Conservation (phyloP, 345 rosid genomes). For the Pugionium cornutum region DNA sequence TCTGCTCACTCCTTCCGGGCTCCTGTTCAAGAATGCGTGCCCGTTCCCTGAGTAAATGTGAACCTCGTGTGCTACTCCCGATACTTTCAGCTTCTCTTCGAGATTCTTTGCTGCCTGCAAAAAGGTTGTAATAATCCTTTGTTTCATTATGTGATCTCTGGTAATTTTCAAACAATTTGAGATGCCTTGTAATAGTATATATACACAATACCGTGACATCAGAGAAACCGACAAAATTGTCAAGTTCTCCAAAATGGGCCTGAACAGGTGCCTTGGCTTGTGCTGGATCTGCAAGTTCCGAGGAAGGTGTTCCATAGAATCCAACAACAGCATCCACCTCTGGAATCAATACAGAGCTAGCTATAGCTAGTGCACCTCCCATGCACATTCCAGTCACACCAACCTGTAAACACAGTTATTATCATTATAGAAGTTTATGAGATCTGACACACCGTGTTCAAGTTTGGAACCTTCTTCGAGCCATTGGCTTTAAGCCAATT, state of each 20-base stretch:
- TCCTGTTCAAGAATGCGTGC: constrained; percentile 87
- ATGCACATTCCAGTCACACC: constrained; percentile 96
- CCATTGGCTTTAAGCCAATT: constrained; percentile 94
- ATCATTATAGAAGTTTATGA: neutral
- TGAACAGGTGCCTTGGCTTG: constrained; percentile 85
- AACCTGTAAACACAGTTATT: constrained; percentile 45
- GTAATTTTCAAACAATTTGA: neutral
- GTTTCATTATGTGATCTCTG: neutral
- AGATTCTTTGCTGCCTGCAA: constrained; percentile 80
- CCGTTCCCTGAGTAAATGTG: constrained; percentile 71
- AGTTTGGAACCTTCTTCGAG: constrained; percentile 63
- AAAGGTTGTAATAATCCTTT: constrained; percentile 10
- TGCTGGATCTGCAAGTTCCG: constrained; percentile 80
- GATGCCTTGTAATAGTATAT: constrained; percentile 9
- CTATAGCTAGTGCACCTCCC: constrained; percentile 92
- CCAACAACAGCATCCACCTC: constrained; percentile 86
- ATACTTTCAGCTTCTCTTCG: constrained; percentile 77
- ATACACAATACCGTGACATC: constrained; percentile 62
- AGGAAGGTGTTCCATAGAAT: constrained; percentile 83
- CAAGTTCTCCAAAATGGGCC: constrained; percentile 94
- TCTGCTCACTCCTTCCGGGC: constrained; percentile 72
- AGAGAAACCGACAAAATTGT: constrained; percentile 74
- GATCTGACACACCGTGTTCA: neutral
- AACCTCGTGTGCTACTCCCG: constrained; percentile 77
- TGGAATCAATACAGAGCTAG: constrained; percentile 87